phyloP scores from a whole-genome alignment of 1,139 yeast genomes.

The Candida glucosophila region DNA sequence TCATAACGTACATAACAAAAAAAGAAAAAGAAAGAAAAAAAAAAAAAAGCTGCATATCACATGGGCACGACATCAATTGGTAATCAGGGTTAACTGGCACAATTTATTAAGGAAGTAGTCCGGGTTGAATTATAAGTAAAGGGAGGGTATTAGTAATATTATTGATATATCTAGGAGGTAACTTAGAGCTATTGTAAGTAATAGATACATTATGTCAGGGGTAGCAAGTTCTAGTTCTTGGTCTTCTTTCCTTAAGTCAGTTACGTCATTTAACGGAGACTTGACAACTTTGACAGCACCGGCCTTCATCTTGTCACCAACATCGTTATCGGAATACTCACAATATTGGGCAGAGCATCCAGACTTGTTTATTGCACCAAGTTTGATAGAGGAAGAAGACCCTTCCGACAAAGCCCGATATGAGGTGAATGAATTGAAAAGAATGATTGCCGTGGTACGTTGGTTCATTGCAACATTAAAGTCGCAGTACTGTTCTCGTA shows the following conservation, averaged over 20 bases:
- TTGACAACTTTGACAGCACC: slow-evolving; percentile 93
- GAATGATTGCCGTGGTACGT: slow-evolving; percentile 74
- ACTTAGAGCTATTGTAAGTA: neutral
- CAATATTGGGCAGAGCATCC: slow-evolving; percentile 93
- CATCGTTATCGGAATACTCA: slow-evolving; percentile 82
- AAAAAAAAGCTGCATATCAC: no score
- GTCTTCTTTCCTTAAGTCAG: slow-evolving; percentile 84
- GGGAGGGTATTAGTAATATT: no score
- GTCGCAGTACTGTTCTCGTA: slow-evolving; percentile 89
- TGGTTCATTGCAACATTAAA: slow-evolving; percentile 91
- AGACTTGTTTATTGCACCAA: slow-evolving; percentile 69
- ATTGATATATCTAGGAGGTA: no score
- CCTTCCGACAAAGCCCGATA: slow-evolving; percentile 30
- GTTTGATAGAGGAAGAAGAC: slow-evolving; percentile 31
- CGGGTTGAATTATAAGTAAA: no score
- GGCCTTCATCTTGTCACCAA: slow-evolving; percentile 91
- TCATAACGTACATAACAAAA: no score
- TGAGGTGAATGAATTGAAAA: slow-evolving; percentile 43
- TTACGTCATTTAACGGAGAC: slow-evolving; percentile 92
- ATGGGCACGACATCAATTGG: no score
- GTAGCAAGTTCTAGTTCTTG: slow-evolving; percentile 45
- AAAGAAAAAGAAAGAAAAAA: no score
- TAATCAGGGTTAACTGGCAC: no score
- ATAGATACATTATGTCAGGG: slow-evolving; percentile 10
- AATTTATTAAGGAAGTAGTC: no score